phyloP scores from a whole-genome alignment of 495 filamentous ascomycete species.

The Penicillium maclennaniae region DNA sequence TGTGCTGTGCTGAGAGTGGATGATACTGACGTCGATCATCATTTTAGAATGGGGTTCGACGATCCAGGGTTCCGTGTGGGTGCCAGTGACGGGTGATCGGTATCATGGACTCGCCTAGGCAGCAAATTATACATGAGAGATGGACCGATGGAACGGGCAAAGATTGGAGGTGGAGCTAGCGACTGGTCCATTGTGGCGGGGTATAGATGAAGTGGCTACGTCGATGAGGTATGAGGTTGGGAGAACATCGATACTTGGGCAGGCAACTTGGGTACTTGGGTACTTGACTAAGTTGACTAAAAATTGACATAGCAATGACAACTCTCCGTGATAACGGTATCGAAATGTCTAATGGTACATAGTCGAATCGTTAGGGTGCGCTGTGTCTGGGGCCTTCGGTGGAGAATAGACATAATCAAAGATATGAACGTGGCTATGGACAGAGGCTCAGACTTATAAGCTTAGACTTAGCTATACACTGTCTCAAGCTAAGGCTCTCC shows the following conservation, averaged over 20 bases:
- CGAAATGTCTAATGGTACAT: no score
- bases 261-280: no score
- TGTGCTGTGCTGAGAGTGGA: conserved; percentile 15
- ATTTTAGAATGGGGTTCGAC: conserved; percentile 10
- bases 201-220: not conserved
- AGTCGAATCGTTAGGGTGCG: no score
- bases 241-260: no score
- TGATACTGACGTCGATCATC: conserved; percentile 26
- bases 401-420: no score
- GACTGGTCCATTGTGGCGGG: not conserved
- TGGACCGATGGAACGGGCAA: not conserved
- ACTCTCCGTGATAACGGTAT: not conserved
- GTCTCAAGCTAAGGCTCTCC: not conserved
- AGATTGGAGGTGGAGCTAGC: not conserved
- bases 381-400: no score
- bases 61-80: conserved; percentile 12
- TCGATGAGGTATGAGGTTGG: not conserved
- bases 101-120: not conserved
- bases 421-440: no score
- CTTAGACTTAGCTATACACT: no score
- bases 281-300: no score
- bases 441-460: no score
- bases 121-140: not conserved
- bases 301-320: not conserved
- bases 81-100: not conserved